Percentiles rank a stretch among this genome's conserved stretches.
These are phyloP conservation scores for Prunus mume DNA, from an alignment of 306 rosid species.

Conservation along the genomic window DNA sequence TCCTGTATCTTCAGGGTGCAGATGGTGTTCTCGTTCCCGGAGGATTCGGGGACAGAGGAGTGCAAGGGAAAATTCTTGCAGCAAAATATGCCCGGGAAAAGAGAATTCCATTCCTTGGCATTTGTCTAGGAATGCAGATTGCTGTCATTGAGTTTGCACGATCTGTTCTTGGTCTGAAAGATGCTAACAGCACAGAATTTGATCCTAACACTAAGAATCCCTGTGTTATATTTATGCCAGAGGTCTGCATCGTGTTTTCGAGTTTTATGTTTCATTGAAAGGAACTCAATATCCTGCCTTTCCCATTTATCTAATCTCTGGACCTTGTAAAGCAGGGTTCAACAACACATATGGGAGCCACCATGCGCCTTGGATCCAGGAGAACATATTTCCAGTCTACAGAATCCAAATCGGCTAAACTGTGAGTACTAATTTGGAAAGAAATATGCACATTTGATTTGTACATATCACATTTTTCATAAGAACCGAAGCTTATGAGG, in stretches of 20 bases:
- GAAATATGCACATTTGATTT: not conserved
- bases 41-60: constrained; percentile 95
- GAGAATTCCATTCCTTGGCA: constrained; percentile 78
- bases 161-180: constrained; percentile 73
- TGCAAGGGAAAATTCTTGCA: constrained; percentile 90
- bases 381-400: constrained; percentile 69
- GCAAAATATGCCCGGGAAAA: constrained; percentile 83
- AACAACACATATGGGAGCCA: constrained; percentile 93
- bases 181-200: constrained; percentile 84
- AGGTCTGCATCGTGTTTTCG: constrained; percentile 39
- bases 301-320: constrained; percentile 17
- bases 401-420: constrained; percentile 74
- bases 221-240: constrained; percentile 91
- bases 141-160: constrained; percentile 89
- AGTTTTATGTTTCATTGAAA: not conserved
- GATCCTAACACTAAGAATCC: constrained; percentile 71
- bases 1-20: constrained; percentile 66
- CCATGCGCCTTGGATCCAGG: constrained; percentile 98
- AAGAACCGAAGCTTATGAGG: not conserved
- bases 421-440: constrained; percentile 48
- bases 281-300: not conserved
- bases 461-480: too few species aligned
- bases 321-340: constrained; percentile 58
- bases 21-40: constrained; percentile 92
- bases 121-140: constrained; percentile 91